phyloP scores from a whole-genome alignment of 129 eudicot species.

The Heracleum sosnowskyi region DNA sequence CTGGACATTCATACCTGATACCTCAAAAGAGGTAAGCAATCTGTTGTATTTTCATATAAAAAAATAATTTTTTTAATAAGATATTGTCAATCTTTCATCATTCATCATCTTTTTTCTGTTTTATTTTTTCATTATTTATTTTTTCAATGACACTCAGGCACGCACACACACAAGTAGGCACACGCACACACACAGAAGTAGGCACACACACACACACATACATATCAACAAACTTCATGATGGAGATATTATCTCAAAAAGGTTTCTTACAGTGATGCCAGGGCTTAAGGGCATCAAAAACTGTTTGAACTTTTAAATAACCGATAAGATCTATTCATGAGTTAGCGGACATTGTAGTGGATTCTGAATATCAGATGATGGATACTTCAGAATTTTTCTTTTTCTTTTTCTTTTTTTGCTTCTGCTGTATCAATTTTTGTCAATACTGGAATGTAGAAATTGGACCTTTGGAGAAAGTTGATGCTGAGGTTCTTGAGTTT shows the following conservation, averaged over 20 bases:
- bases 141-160: background rate
- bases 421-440: background rate
- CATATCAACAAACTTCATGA: background rate
- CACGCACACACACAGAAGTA: background rate
- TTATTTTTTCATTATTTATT: background rate
- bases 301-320: background rate
- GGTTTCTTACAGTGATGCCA: background rate
- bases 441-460: background rate
- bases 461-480: conserved; percentile 1
- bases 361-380: background rate
- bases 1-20: background rate
- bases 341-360: background rate
- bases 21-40: conserved; percentile 11
- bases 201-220: background rate
- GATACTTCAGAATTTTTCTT: too few species aligned
- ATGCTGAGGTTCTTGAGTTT: background rate
- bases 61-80: background rate
- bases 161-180: background rate
- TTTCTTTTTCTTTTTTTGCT: background rate
- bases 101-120: background rate
- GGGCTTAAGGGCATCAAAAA: background rate
- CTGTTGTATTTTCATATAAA: background rate
- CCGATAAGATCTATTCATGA: background rate
- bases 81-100: background rate
- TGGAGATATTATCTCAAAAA: background rate